Evolutionary conservation across 129 eudicot genomes (phyloP).

Genomic region (Erigeron canadensis): DNA sequence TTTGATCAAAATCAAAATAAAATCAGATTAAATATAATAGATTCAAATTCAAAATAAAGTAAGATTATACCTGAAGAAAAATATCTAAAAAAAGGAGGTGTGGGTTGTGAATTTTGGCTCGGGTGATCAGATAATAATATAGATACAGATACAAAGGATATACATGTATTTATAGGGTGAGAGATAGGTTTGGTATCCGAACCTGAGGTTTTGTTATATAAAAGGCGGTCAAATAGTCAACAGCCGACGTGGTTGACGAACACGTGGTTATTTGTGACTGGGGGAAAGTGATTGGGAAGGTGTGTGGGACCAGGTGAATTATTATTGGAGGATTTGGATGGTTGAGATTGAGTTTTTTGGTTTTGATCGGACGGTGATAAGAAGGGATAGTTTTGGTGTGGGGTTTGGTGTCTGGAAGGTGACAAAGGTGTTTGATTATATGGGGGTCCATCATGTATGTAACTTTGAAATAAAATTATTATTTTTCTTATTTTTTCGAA

Average conservation of each 20-base stretch:
- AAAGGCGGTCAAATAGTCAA: slow-evolving; percentile 1
- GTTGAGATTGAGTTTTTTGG: slow-evolving; percentile 5
- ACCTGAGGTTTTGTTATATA: slow-evolving; percentile 25
- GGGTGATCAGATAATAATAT: slow-evolving; percentile 30
- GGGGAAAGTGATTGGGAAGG: slow-evolving; percentile 33
- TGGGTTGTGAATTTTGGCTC: slow-evolving; percentile 30
- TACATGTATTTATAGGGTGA: slow-evolving; percentile 27
- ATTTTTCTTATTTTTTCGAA: too few relatives aligned
- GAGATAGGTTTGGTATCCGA: not conserved
- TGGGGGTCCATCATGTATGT: not conserved
- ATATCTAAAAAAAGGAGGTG: slow-evolving; percentile 31
- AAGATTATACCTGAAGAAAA: slow-evolving; percentile 14
- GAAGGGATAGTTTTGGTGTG: slow-evolving; percentile 14
- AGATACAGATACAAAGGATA: not conserved
- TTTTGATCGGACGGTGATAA: slow-evolving; percentile 15
- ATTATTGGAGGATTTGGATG: slow-evolving; percentile 9
- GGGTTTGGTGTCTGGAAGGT: slow-evolving; percentile 16
- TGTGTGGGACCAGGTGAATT: slow-evolving; percentile 35
- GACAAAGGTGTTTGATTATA: slow-evolving; percentile 18
- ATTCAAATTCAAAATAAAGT: slow-evolving; percentile 13
- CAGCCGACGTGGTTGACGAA: slow-evolving; percentile 38
- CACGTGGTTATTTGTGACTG: slow-evolving; percentile 17
- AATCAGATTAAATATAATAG: not conserved
- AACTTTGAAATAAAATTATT: not conserved
- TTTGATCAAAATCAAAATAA: not conserved